phyloP scores from a whole-genome alignment of 2,329 filamentous ascomycete species.

The Aspergillus sp. region DNA sequence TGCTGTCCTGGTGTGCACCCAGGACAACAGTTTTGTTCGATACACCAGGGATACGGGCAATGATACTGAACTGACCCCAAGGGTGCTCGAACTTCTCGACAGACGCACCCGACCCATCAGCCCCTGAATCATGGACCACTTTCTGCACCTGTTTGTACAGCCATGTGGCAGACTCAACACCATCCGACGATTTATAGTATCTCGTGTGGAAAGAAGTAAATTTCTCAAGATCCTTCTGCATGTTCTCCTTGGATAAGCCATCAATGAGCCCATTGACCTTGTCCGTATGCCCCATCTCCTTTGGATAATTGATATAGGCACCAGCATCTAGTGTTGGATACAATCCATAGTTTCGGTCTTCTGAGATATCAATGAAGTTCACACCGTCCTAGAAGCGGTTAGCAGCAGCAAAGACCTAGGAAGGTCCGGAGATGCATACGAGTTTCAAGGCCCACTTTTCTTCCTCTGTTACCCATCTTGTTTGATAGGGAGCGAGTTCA shows the following conservation, averaged over 20 bases:
- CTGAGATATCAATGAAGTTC: conserved; percentile 94
- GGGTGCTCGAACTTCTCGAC: conserved; percentile 75
- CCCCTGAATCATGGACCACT: conserved; percentile 70
- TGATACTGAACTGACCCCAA: conserved; percentile 89
- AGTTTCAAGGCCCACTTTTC: conserved; percentile 90
- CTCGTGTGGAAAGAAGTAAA: conserved; percentile 60
- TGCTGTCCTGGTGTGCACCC: conserved; percentile 91
- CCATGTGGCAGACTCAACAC: conserved; percentile 84
- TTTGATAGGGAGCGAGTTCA: conserved; percentile 80
- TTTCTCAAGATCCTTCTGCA: conserved; percentile 74
- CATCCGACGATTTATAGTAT: conserved; percentile 62
- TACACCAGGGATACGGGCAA: conserved; percentile 85
- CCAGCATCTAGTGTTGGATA: conserved; percentile 48
- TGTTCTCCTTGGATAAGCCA: conserved; percentile 70
- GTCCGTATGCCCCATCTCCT: conserved; percentile 63
- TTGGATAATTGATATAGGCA: conserved; percentile 62
- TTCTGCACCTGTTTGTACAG: conserved; percentile 71
- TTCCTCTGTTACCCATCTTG: conserved; percentile 85
- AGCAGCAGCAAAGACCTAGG: background rate
- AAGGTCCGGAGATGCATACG: conserved; percentile 51
- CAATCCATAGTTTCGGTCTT: conserved; percentile 59
- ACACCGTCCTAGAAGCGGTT: conserved; percentile 64
- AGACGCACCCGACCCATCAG: conserved; percentile 63
- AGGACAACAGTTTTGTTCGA: conserved; percentile 82
- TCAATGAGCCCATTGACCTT: conserved; percentile 67